These are phyloP conservation scores for Sporothrix pallida DNA, from an alignment of 2,329 filamentous ascomycete genomes.

Conservation along the genomic window DNA sequence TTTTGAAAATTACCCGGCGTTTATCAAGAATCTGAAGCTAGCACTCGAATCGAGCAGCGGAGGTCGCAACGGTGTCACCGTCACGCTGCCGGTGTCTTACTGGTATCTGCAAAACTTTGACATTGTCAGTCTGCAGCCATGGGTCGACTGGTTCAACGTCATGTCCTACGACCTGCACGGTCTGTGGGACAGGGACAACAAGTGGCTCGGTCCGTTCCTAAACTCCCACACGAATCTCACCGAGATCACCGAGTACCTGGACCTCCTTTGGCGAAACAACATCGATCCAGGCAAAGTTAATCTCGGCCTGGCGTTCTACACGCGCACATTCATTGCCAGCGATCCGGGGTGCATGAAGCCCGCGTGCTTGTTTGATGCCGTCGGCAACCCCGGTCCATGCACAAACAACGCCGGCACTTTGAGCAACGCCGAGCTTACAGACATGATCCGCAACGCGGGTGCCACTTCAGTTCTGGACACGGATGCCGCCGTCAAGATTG, in stretches of 20 bases:
- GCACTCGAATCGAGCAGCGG: not conserved
- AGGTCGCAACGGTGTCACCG: slow-evolving; percentile 19
- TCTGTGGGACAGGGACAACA: slow-evolving; percentile 45
- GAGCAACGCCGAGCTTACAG: slow-evolving; percentile 40
- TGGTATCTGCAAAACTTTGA: slow-evolving; percentile 36
- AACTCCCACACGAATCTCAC: slow-evolving; percentile 54
- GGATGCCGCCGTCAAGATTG: slow-evolving; percentile 41
- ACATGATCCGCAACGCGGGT: slow-evolving; percentile 29
- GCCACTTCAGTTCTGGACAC: slow-evolving; percentile 35
- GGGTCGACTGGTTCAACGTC: slow-evolving; percentile 34
- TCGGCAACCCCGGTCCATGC: slow-evolving; percentile 38
- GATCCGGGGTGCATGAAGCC: slow-evolving; percentile 39
- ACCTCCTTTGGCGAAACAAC: slow-evolving; percentile 55
- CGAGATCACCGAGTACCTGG: slow-evolving; percentile 49
- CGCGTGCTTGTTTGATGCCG: slow-evolving; percentile 39
- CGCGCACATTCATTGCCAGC: slow-evolving; percentile 37
- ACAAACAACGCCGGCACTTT: slow-evolving; percentile 38
- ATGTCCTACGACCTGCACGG: slow-evolving; percentile 50
- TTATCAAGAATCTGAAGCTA: slow-evolving; percentile 19
- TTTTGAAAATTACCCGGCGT: slow-evolving; percentile 30
- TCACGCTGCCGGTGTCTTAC: slow-evolving; percentile 34
- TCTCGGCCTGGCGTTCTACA: slow-evolving; percentile 54
- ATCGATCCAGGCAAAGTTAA: slow-evolving; percentile 51
- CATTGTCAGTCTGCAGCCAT: slow-evolving; percentile 37
- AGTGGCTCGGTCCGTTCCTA: slow-evolving; percentile 38